phyloP scores from a whole-genome alignment of 139 green algal genomes.

The Desmodesmus armatus region DNA sequence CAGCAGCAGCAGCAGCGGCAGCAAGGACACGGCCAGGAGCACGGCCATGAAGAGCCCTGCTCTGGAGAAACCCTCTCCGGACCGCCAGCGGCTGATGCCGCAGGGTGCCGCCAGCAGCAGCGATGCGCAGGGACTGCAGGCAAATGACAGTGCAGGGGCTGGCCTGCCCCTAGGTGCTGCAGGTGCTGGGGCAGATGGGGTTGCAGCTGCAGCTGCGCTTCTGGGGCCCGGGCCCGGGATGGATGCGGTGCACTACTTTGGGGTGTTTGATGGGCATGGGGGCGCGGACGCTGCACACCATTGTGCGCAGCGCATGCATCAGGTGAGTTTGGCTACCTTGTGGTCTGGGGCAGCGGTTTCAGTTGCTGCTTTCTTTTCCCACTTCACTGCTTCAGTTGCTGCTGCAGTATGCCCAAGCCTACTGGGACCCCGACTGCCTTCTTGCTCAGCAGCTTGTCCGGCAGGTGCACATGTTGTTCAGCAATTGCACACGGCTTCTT shows the following conservation, averaged over 20 bases:
- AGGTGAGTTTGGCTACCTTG: not conserved
- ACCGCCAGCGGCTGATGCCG: not conserved
- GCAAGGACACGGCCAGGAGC: not conserved
- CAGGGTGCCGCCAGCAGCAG: not conserved
- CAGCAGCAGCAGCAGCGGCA: not conserved
- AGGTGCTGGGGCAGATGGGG: too few relatives aligned
- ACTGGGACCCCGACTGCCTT: not conserved
- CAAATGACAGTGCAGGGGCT: too few relatives aligned
- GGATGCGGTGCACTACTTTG: slow-evolving; percentile 75
- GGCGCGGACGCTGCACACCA: slow-evolving; percentile 76
- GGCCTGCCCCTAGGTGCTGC: too few relatives aligned
- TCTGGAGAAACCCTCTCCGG: too few relatives aligned
- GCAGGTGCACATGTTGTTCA: too few relatives aligned
- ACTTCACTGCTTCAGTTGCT: not conserved
- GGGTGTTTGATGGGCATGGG: slow-evolving; percentile 88
- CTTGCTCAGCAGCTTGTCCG: not conserved
- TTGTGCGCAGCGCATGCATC: slow-evolving; percentile 74
- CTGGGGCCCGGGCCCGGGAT: too few relatives aligned
- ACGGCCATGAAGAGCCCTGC: too few relatives aligned
- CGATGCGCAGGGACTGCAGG: not conserved
- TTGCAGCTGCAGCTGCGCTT: too few relatives aligned
- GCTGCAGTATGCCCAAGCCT: not conserved
- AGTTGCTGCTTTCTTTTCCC: not conserved
- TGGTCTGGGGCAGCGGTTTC: not conserved
- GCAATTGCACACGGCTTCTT: too few relatives aligned